Conservation (phyloP, 2,329 filamentous ascomycete species). For the Trichoderma sp. region DNA sequence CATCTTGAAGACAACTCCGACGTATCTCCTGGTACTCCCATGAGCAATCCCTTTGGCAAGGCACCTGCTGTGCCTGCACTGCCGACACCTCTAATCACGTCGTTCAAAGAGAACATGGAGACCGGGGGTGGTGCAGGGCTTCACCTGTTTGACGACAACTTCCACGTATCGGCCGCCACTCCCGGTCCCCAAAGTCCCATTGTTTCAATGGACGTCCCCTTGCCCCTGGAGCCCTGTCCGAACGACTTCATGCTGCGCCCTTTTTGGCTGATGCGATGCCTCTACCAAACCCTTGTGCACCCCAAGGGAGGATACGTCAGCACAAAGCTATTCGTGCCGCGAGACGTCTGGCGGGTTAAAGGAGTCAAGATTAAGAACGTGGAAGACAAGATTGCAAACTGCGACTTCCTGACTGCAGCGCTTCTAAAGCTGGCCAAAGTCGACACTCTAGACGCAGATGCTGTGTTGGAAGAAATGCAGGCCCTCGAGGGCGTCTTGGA, state of each 20-base stretch:
- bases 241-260: conserved; percentile 85
- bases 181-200: conserved; percentile 64
- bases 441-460: conserved; percentile 86
- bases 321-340: conserved; percentile 84
- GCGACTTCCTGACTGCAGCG: conserved; percentile 85
- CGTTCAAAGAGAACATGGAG: conserved; percentile 57
- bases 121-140: conserved; percentile 61
- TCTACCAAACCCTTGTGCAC: conserved; percentile 90
- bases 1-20: conserved; percentile 61
- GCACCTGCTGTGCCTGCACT: conserved; percentile 54
- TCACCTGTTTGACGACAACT: conserved; percentile 79
- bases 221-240: conserved; percentile 85
- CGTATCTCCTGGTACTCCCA: conserved; percentile 69
- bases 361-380: conserved; percentile 87
- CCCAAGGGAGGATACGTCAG: conserved; percentile 90
- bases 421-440: conserved; percentile 78
- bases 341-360: conserved; percentile 90
- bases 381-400: conserved; percentile 91
- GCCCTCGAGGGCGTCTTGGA: conserved; percentile 80
- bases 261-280: conserved; percentile 94
- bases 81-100: conserved; percentile 63
- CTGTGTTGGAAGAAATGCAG: conserved; percentile 92
- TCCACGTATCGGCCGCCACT: conserved; percentile 62
- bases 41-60: conserved; percentile 62
- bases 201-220: conserved; percentile 63